Evolutionary conservation across 2,329 filamentous ascomycete genomes (phyloP), one percentile per base, ranked within the genome.

Genomic region (Colletotrichum sp.): DNA sequence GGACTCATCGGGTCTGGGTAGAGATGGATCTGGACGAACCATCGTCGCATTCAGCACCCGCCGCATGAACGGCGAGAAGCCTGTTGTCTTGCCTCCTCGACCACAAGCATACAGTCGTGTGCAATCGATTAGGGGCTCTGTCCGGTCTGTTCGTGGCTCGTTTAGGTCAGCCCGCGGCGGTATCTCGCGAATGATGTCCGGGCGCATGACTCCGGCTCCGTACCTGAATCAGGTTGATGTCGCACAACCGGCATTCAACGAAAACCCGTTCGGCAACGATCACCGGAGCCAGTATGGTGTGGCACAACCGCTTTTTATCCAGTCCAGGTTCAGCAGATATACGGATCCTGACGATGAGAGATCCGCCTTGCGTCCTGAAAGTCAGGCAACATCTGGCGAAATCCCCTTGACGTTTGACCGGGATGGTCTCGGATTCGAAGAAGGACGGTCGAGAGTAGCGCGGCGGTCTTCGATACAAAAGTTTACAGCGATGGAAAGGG

Each of bases 21-120:
- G 70, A 7, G 73, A 73, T 16, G 73, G 73, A 5, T 76, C 73
- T 2, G 73, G 73, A 2, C 73, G 73, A 6, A 76, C 73, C n/a
- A 76, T 76, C 2, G 73, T 76, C 1, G 73, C 73, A 1, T 76
- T 76, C 32, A 76, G 73, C 34, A 76, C 73, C 6, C 71, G 73
- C 13, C 73, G 70, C 21, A 64, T 69, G 57, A 65, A 65, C 7
- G 57, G 49, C 28, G 64, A 69, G 5, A 73, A 76, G 44, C 73
- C 73, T 0, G 49, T 76, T 7, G 44, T 69, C 5, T 57, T 76
- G 7, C 73, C 73, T 3, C 70, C 70, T 5, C 70, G 73, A 3
- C 73, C 73, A 0, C 52, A 73, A 49, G 70, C 73, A 2, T 76
- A 76, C 55, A 73, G 73, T 18, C 70, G 73, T 13, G 59, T 73